Conservation (phyloP, 2,329 filamentous ascomycete genomes). For the Colletotrichum tabaci region DNA sequence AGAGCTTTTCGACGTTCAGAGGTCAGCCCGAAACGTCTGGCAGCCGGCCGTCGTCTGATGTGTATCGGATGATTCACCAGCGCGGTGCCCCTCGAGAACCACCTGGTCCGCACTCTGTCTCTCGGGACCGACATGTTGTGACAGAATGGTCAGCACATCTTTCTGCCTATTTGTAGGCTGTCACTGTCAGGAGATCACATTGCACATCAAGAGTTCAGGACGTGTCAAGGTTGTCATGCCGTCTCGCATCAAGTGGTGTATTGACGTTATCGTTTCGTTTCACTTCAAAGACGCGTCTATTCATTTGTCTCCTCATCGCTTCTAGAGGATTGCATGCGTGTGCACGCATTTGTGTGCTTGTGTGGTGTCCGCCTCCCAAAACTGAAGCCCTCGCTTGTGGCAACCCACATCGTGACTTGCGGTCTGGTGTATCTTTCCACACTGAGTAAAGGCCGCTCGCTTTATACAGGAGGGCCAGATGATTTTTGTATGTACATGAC, state of each 20-base stretch:
- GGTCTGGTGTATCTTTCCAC: neutral
- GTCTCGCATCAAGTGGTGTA: constrained; percentile 11
- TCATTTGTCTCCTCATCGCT: neutral
- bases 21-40: neutral
- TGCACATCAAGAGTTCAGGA: neutral
- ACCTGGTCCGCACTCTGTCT: neutral
- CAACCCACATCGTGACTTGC: neutral
- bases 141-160: neutral
- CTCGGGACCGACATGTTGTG: neutral
- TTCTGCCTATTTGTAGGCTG: neutral
- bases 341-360: neutral
- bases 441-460: neutral
- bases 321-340: neutral
- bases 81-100: neutral
- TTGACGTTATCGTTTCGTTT: constrained; percentile 9
- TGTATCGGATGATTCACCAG: neutral
- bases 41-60: neutral
- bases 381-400: constrained; percentile 16
- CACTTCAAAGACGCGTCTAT: constrained; percentile 15
- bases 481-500: constrained; percentile 28
- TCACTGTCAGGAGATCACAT: neutral
- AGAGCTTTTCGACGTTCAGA: neutral
- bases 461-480: constrained; percentile 25
- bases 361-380: constrained; percentile 6
- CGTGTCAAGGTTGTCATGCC: neutral